phyloP scores from a whole-genome alignment of 495 filamentous ascomycete species.

The Neurospora sp. region DNA sequence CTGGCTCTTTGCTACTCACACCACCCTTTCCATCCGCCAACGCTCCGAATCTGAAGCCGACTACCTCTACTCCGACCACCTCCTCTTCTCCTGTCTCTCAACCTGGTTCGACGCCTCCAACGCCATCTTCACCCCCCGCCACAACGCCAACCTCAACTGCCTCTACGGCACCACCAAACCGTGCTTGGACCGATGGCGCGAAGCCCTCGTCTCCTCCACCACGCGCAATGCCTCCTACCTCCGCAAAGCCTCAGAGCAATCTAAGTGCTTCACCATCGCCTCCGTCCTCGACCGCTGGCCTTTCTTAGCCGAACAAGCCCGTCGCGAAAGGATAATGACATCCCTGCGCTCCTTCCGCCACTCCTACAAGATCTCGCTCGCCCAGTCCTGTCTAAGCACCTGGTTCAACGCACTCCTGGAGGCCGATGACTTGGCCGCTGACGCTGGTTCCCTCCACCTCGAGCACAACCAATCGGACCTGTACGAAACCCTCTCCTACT shows the following conservation, averaged over 20 bases:
- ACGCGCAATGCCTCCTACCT: constrained; percentile 3
- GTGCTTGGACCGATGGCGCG: constrained; percentile 16
- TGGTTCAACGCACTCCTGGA: constrained; percentile 13
- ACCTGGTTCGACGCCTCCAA: constrained; percentile 17
- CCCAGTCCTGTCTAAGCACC: constrained; percentile 9
- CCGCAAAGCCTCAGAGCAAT: constrained; percentile 6
- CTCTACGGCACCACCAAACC: constrained; percentile 21
- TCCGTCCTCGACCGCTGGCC: constrained; percentile 20
- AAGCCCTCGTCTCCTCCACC: constrained; percentile 1
- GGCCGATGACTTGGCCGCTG: constrained; percentile 3
- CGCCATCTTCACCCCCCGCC: constrained; percentile 7
- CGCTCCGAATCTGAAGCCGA: constrained; percentile 9
- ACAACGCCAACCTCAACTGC: constrained; percentile 17
- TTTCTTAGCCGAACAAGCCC: constrained; percentile 7
- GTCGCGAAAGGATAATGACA: constrained; percentile 17
- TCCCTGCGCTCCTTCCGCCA: constrained; percentile 17
- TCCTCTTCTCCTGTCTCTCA: constrained; percentile 8
- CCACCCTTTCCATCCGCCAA: not conserved
- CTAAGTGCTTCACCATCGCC: constrained; percentile 3
- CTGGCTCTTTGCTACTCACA: not conserved
- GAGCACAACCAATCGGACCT: constrained; percentile 16
- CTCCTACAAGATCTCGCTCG: constrained; percentile 19
- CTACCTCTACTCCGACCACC: constrained; percentile 8
- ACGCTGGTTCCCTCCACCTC: constrained; percentile 12
- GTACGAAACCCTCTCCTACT: constrained; percentile 15